Evolutionary conservation across 495 filamentous ascomycete genomes (phyloP).

Genomic region (Trichoderma virens): DNA sequence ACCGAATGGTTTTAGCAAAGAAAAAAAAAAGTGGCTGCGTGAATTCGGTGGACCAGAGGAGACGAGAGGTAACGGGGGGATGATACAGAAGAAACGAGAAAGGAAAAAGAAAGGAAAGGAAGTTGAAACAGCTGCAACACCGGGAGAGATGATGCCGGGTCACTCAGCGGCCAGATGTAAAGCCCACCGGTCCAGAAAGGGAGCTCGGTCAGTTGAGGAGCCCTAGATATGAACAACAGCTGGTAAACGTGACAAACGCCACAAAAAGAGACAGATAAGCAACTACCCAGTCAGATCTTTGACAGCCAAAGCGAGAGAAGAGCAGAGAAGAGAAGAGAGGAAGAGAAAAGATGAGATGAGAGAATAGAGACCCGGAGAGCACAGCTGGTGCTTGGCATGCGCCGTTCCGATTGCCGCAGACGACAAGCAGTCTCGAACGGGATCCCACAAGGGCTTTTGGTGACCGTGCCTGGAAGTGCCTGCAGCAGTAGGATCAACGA

Average conservation of each 20-base stretch:
- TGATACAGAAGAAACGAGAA: not conserved
- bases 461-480: slow-evolving; percentile 7
- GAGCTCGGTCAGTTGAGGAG: slow-evolving; percentile 6
- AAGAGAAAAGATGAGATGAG: not conserved
- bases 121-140: not conserved
- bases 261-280: not conserved
- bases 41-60: not conserved
- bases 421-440: not conserved
- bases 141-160: not conserved
- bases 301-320: not conserved
- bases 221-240: not conserved
- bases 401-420: slow-evolving; percentile 3
- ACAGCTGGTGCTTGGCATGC: not conserved
- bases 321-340: not conserved
- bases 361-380: not conserved
- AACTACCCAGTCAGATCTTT: not conserved
- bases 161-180: not conserved
- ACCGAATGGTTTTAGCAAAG: not conserved
- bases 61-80: not conserved
- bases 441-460: not conserved
- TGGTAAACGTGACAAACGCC: not conserved
- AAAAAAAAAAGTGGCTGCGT: not conserved
- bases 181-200: not conserved
- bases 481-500: slow-evolving; percentile 7
- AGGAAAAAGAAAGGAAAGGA: too few relatives aligned